phyloP scores from a whole-genome alignment of 1,284 basidiomycete genomes.

The Melampsora medusae region DNA sequence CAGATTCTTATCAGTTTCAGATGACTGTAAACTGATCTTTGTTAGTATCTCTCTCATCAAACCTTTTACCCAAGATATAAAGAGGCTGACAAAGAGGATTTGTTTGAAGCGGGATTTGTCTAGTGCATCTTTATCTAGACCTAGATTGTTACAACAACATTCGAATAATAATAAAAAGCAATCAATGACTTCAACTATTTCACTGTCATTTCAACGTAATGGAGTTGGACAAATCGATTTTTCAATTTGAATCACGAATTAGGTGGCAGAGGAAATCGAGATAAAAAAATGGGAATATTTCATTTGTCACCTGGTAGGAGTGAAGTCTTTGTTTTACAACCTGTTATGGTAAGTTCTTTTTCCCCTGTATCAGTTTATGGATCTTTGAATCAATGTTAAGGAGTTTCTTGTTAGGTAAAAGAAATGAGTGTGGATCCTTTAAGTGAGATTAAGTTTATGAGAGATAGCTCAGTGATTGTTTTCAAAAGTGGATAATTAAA shows the following conservation, averaged over 20 bases:
- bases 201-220: conserved; percentile 44
- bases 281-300: conserved; percentile 61
- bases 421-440: conserved; percentile 33
- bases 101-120: conserved; percentile 80
- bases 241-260: conserved; percentile 78
- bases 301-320: conserved; percentile 83
- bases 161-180: conserved; percentile 66
- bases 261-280: conserved; percentile 64
- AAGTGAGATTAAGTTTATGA: conserved; percentile 18
- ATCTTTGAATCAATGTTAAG: not conserved
- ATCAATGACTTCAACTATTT: conserved; percentile 53
- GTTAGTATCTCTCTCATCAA: conserved; percentile 57
- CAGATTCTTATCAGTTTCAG: conserved; percentile 80
- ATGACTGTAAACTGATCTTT: conserved; percentile 86
- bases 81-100: not conserved
- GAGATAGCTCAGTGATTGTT: conserved; percentile 1
- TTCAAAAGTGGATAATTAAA: conserved; percentile 13
- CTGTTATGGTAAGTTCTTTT: conserved; percentile 67
- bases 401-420: conserved; percentile 17
- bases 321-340: conserved; percentile 85
- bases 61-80: not conserved
- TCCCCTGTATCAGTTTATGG: not conserved
- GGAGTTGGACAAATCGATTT: conserved; percentile 64
- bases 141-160: conserved; percentile 64
- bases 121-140: conserved; percentile 58